Conservation (phyloP, 2,329 filamentous ascomycete species). For the Pestalotiopsis sp. region DNA sequence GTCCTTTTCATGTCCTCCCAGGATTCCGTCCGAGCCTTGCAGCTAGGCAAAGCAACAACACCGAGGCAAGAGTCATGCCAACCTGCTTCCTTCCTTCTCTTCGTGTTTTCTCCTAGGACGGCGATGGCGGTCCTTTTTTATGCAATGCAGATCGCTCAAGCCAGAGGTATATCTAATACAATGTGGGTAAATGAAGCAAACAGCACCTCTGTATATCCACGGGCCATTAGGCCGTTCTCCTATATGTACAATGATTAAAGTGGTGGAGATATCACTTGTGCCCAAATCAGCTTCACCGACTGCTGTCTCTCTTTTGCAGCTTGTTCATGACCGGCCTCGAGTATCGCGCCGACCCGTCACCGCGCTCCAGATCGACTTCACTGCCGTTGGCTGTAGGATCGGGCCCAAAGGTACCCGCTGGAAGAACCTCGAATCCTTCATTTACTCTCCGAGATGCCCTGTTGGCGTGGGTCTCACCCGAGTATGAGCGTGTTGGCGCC, state of each 20-base stretch:
- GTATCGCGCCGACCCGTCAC: slow-evolving; percentile 10
- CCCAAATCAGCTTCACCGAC: background rate
- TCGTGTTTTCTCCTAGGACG: background rate
- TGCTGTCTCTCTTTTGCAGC: slow-evolving; percentile 22
- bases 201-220: background rate
- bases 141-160: background rate
- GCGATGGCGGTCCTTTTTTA: background rate
- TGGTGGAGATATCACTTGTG: background rate
- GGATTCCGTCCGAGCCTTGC: no score
- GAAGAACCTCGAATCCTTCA: slow-evolving; percentile 29
- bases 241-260: background rate
- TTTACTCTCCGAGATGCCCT: slow-evolving; percentile 27
- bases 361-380: slow-evolving; percentile 21
- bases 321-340: slow-evolving; percentile 13
- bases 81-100: background rate
- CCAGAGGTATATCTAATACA: slow-evolving; percentile 1
- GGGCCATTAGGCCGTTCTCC: background rate
- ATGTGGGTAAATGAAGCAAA: background rate
- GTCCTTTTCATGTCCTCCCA: no score
- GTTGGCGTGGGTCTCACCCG: slow-evolving; percentile 24
- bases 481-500: slow-evolving; percentile 26
- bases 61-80: background rate
- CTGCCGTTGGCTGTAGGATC: slow-evolving; percentile 19
- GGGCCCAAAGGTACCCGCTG: slow-evolving; percentile 25
- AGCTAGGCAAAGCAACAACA: no score